Evolutionary conservation across 495 filamentous ascomycete species (phyloP), one percentile per base, ranked within the genome.

Genomic region (Aspergillus steynii): DNA sequence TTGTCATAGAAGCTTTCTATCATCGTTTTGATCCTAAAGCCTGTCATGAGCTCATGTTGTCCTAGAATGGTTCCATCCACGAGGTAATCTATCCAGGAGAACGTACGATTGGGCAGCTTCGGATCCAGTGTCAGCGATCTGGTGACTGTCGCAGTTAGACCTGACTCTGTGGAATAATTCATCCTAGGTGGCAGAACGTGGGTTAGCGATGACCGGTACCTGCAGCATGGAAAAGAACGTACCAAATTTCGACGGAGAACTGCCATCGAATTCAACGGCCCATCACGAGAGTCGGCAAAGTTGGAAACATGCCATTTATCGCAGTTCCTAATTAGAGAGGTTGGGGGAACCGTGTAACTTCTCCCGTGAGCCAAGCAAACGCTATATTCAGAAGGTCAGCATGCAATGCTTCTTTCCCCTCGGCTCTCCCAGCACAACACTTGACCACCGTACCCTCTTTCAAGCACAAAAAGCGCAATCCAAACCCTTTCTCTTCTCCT

Each of bases 401-500:
- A 5, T 20, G 64, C 10, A 12, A 51, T 1, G 14, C 20, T 20
- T 20, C 9, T 8, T 27, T 8, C 9, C n/a, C 25, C 1, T 2
- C 50, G 1, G 28, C 8, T 29, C 55, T 7, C 9, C 2, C n/a
- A 9, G 5, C 28, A 2, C 7, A 28, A 47, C 2, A 20, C 7
- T 42, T 42, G 37, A 12, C 8, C 10, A 53, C 29, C 70, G 65
- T 71, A 87, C 85, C 87, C 87, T 73, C 88, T 77, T 60, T 91
- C 88, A n/a, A 91, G 80, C 14, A 90, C 86, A 68, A 88, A 91
- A 14, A 91, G 71, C 1, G 88, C 83, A 58, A 91, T 80, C 87
- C 88, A 91, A 14, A 84, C 81, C 59, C 88, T 80, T 70, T 91
- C 88, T 46, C 88, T 78, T 60, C 87, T 74, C 62, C 88, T 81